Conservation (phyloP, 176 grass and related monocot species). For the Alopecurus myosuroides region DNA sequence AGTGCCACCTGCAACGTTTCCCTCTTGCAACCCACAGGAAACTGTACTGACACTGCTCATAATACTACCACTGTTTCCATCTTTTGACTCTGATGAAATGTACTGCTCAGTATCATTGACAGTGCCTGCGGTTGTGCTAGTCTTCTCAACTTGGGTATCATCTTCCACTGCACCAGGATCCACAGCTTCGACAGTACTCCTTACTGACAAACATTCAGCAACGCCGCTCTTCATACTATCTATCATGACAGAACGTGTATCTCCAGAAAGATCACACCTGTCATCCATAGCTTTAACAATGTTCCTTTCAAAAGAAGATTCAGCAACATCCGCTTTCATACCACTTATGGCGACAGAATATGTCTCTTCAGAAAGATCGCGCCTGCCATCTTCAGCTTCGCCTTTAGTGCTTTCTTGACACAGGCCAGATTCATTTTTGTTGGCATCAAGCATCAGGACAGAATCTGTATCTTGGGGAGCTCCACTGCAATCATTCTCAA, state of each 20-base stretch:
- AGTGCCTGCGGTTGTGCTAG: background rate
- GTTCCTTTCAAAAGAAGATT: conserved; percentile 6
- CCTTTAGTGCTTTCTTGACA: conserved; percentile 5
- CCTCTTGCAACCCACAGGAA: background rate
- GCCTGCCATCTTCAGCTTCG: conserved; percentile 6
- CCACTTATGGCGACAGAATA: background rate
- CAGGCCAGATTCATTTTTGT: conserved; percentile 9
- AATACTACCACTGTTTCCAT: background rate
- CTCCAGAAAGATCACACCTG: background rate
- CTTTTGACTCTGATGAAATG: background rate
- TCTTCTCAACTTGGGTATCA: conserved; percentile 1
- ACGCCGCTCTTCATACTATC: conserved; percentile 2
- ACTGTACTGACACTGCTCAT: background rate
- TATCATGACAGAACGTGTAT: background rate
- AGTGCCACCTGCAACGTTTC: background rate
- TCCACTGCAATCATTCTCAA: background rate
- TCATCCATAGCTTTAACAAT: background rate
- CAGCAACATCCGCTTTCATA: conserved; percentile 9
- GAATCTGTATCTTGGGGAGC: conserved; percentile 13
- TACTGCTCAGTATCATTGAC: conserved; percentile 11
- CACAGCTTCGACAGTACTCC: background rate
- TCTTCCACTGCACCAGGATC: conserved; percentile 14
- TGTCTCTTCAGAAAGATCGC: background rate
- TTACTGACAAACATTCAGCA: background rate
- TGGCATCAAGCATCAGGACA: conserved; percentile 20